A percentile compares a stretch with the other conserved stretches of the same genome.
These are phyloP conservation scores for Ascoidea asiatica DNA, from an alignment of 805 yeast species.

Conservation along the genomic window DNA sequence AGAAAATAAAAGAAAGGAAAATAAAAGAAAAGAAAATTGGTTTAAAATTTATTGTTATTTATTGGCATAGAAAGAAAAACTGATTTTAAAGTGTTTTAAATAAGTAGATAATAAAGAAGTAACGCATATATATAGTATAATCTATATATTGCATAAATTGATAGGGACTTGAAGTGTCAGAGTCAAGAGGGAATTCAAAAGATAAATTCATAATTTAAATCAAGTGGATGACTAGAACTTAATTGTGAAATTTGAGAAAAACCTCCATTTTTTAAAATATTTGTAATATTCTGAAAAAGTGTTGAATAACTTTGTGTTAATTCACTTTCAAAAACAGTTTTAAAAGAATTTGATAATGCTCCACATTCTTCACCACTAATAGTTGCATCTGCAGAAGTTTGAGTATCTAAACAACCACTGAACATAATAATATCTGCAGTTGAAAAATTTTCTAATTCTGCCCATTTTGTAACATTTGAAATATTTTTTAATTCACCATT, in stretches of 20 bases:
- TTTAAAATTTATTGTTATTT: no score
- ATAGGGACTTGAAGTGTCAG: no score
- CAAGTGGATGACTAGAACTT: slow-evolving; percentile 57
- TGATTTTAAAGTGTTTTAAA: no score
- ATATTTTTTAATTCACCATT: slow-evolving; percentile 77
- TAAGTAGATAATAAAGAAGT: no score
- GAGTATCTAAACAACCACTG: slow-evolving; percentile 62
- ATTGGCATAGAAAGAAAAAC: no score
- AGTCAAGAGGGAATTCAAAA: slow-evolving; percentile 18
- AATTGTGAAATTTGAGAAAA: slow-evolving; percentile 66
- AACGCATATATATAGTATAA: no score
- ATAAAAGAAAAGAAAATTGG: no score
- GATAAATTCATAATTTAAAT: slow-evolving; percentile 29
- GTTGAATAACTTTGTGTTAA: slow-evolving; percentile 47
- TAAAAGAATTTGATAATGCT: slow-evolving; percentile 62
- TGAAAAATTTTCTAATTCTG: slow-evolving; percentile 53
- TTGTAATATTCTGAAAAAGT: slow-evolving; percentile 46
- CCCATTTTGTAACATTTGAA: slow-evolving; percentile 64
- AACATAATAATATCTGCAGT: slow-evolving; percentile 45
- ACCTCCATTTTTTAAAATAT: slow-evolving; percentile 34
- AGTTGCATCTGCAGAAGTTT: slow-evolving; percentile 45
- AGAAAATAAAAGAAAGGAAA: no score
- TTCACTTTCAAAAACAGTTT: slow-evolving; percentile 38
- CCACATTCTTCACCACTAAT: slow-evolving; percentile 57
- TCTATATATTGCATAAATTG: no score